Evolutionary conservation across 495 filamentous ascomycete species (phyloP).

Genomic region (Clohesyomyces aquaticus): DNA sequence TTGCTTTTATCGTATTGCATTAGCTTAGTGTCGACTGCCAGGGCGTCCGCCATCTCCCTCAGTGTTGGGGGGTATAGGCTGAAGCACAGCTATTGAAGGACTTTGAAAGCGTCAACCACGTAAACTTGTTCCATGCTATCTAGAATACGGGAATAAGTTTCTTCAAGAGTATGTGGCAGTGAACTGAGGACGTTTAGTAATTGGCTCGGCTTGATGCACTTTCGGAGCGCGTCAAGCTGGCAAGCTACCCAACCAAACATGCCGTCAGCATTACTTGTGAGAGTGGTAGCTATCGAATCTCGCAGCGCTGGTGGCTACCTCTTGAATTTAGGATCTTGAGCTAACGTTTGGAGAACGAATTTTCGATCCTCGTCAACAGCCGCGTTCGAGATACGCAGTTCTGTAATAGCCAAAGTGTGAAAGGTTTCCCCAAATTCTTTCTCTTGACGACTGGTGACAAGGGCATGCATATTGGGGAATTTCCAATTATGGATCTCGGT

Average conservation of each 20-base stretch:
- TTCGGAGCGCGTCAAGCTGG: slow-evolving; percentile 13
- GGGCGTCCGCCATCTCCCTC: too few relatives aligned
- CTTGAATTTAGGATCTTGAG: neutral
- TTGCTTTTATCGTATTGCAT: too few relatives aligned
- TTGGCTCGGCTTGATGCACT: neutral
- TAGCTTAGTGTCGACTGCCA: too few relatives aligned
- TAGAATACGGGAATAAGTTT: neutral
- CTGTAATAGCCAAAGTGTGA: too few relatives aligned
- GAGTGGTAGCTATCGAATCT: neutral
- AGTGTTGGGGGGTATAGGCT: neutral
- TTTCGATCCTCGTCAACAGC: too few relatives aligned
- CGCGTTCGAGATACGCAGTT: too few relatives aligned
- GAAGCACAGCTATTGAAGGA: neutral
- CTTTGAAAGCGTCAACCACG: neutral
- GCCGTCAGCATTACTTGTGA: slow-evolving; percentile 6
- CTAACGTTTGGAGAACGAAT: slow-evolving; percentile 1
- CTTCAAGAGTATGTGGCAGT: neutral
- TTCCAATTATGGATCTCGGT: slow-evolving; percentile 5
- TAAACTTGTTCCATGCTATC: neutral
- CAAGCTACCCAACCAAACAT: slow-evolving; percentile 18
- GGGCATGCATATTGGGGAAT: neutral
- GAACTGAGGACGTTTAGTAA: neutral
- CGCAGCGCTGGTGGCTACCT: slow-evolving; percentile 11
- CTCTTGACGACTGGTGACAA: slow-evolving; percentile 15
- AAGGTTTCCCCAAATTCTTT: slow-evolving; percentile 10